Base-by-base conservation (phyloP, 2,329 filamentous ascomycete species). In the Fusarium mexicanum region DNA sequence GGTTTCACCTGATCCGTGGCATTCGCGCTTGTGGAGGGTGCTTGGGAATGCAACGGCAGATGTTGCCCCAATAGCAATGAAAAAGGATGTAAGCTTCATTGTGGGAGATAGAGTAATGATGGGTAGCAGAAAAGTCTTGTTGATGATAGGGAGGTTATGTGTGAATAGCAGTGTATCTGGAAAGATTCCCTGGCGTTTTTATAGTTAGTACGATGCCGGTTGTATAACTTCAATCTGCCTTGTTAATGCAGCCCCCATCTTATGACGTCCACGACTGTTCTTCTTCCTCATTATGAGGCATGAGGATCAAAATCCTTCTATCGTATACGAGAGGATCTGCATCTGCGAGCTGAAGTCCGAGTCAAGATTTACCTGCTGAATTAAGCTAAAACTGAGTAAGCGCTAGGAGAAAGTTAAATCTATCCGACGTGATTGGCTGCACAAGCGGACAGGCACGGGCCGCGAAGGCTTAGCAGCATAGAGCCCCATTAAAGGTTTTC, bases 61-160 rank as follows among this genome's bases (percentile, higher is more conserved):
- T 31, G 26, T 12, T 48, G 14, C 46, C 3, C 14, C 26, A 4
- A 17, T 31, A 12, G 46, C 20, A 17, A 31, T 48, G 20, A 31
- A 5, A 31, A 48, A 17, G 1, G 26, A 31, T n/a, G 20, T 22
- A 8, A 22, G 4, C 14, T 31, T 48, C 26, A 48, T 48, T 3
- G 7, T n/a, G 1, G 14, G 4, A n/a, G 14, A 31, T 48, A 8
- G 2, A 4, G 1, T 2, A 31, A 8, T 3, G 14, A 22, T 17
- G 6, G 9, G 20, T 17, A 11, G 26, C 6, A 31, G 14, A 48
- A 22, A 1, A 31, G 8, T 31, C 2, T 31, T n/a, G 7, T n/a
- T 29, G 29, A 29, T 29, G 29, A 29, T 29, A 29, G 29, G 29
- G 29, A 29, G 29, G 26, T 22, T 17, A n/a, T 48, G 4, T n/a